phyloP scores from a whole-genome alignment of 306 rosid genomes.

The Trichosanthes cucumerina region DNA sequence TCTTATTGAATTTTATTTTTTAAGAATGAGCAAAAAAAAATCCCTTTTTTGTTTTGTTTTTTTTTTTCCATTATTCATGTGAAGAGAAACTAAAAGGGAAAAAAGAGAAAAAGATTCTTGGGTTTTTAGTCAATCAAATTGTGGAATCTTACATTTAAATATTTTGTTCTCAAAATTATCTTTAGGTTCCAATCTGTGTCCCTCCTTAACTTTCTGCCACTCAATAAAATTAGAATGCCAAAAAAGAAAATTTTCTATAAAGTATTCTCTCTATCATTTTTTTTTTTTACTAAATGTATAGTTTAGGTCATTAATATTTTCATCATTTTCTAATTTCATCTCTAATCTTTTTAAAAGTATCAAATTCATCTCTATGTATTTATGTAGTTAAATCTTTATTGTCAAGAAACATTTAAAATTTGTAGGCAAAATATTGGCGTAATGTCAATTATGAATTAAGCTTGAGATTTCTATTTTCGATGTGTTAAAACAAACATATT shows the following conservation, averaged over 20 bases:
- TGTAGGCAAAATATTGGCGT: not conserved
- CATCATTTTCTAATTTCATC: not conserved
- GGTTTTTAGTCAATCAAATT: conserved; percentile 4
- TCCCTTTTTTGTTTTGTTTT: not conserved
- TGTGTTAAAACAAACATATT: too few relatives aligned
- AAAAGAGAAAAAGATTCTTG: not conserved
- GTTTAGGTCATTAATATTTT: not conserved
- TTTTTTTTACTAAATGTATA: not conserved
- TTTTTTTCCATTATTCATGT: not conserved
- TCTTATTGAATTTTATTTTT: not conserved
- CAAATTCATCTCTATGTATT: too few relatives aligned
- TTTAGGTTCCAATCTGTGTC: not conserved
- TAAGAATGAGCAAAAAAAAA: not conserved
- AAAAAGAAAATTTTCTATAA: not conserved
- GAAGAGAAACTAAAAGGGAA: not conserved
- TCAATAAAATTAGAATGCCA: not conserved
- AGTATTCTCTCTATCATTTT: not conserved
- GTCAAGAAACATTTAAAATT: too few relatives aligned
- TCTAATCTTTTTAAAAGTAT: too few relatives aligned
- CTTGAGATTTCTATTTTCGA: too few relatives aligned
- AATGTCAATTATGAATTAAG: too few relatives aligned
- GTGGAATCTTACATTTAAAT: not conserved
- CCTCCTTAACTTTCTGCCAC: not conserved
- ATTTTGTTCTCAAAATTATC: not conserved
- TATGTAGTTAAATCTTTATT: too few relatives aligned